These are phyloP conservation scores for Candida dendrica DNA, from an alignment of 805 yeast species.

Conservation along the genomic window DNA sequence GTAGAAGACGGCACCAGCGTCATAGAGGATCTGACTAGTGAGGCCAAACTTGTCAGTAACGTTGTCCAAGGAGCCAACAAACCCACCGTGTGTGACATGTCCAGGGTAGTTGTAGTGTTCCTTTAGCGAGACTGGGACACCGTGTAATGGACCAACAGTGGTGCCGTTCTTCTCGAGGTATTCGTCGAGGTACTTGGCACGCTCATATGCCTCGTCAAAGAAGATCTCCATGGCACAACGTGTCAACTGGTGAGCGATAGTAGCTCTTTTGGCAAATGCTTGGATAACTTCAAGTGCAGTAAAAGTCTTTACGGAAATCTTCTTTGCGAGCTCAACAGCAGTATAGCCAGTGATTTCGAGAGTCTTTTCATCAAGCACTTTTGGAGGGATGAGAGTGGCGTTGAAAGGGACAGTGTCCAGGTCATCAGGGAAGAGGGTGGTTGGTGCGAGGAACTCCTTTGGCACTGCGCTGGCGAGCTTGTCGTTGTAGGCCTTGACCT, in stretches of 20 bases:
- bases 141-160: slow-evolving; percentile 61
- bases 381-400: slow-evolving; percentile 15
- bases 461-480: slow-evolving; percentile 14
- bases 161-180: slow-evolving; percentile 39
- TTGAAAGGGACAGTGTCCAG: slow-evolving; percentile 14
- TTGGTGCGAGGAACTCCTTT: slow-evolving; percentile 16
- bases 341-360: slow-evolving; percentile 15
- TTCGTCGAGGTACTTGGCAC: slow-evolving; percentile 54
- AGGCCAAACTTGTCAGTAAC: slow-evolving; percentile 38
- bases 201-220: slow-evolving; percentile 52
- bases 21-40: slow-evolving; percentile 34
- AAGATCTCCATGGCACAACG: slow-evolving; percentile 55
- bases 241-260: slow-evolving; percentile 56
- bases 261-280: slow-evolving; percentile 38
- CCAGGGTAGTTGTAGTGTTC: slow-evolving; percentile 55
- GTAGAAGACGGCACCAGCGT: slow-evolving; percentile 43
- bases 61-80: slow-evolving; percentile 44
- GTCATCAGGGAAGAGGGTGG: slow-evolving; percentile 13
- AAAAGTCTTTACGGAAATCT: slow-evolving; percentile 10
- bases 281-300: slow-evolving; percentile 13
- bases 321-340: slow-evolving; percentile 13
- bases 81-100: slow-evolving; percentile 52
- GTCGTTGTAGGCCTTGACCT: slow-evolving; percentile 16
- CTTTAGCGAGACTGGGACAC: slow-evolving; percentile 60
- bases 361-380: slow-evolving; percentile 12